These are phyloP conservation scores for Microthlaspi erraticum DNA, from an alignment of 345 rosid species.

Conservation along the genomic window DNA sequence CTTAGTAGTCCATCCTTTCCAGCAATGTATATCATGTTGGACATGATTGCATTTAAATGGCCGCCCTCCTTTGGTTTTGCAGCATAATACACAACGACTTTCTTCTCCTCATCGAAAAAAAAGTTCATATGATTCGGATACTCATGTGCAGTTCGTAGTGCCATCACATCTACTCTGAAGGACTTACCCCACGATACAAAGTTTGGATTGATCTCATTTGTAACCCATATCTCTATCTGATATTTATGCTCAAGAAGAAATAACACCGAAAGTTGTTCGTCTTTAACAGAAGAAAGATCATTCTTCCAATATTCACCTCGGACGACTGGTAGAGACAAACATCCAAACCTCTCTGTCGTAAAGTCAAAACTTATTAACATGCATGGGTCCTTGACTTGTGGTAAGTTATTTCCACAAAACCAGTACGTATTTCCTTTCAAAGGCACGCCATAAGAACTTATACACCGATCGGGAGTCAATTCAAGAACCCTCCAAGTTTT, in stretches of 20 bases:
- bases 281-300: background rate
- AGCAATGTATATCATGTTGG: background rate
- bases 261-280: background rate
- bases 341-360: background rate
- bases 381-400: background rate
- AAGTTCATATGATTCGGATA: background rate
- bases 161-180: background rate
- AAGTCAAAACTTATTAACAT: background rate
- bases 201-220: background rate
- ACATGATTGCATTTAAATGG: background rate
- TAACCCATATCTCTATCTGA: constrained; percentile 3
- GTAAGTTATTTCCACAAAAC: background rate
- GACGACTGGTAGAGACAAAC: background rate
- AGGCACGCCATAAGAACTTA: background rate
- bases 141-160: too few relatives aligned
- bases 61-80: background rate
- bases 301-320: background rate
- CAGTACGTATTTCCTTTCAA: constrained; percentile 12
- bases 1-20: background rate
- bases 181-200: background rate
- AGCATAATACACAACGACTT: background rate
- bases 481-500: background rate
- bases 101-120: background rate
- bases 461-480: background rate
- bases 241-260: too few relatives aligned